phyloP scores from a whole-genome alignment of 164 flowering plant genomes.

The Umbilicus rupestris region DNA sequence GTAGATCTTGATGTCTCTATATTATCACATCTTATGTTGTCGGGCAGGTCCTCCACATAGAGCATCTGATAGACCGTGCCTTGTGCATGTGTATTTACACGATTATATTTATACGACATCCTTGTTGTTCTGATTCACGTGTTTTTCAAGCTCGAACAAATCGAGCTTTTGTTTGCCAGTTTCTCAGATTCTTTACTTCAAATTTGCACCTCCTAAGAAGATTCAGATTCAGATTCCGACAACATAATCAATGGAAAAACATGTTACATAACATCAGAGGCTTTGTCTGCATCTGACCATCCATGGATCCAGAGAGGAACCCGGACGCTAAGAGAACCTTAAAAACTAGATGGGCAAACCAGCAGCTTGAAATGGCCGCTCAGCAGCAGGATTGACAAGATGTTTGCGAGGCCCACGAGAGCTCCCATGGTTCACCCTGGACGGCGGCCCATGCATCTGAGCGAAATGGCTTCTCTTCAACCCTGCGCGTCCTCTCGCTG shows the following conservation, averaged over 20 bases:
- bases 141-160: too few species aligned
- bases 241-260: too few species aligned
- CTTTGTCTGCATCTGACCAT: too few species aligned
- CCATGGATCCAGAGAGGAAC: not conserved
- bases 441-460: conserved; percentile 13
- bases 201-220: not conserved
- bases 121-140: too few species aligned
- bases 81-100: not conserved
- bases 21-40: not conserved
- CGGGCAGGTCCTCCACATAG: not conserved
- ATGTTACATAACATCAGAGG: too few species aligned
- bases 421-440: conserved; percentile 54
- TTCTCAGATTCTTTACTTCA: not conserved
- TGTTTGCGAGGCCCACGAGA: conserved; percentile 37
- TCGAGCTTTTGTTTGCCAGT: too few species aligned
- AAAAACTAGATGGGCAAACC: conserved; percentile 20
- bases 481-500: not conserved
- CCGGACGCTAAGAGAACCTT: not conserved
- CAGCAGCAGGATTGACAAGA: conserved; percentile 24
- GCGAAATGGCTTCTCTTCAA: not conserved
- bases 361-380: conserved; percentile 21
- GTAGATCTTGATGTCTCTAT: not conserved
- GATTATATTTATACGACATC: not conserved
- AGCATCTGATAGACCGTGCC: not conserved
- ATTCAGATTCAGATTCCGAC: not conserved